Percentiles rank a stretch among this genome's conserved stretches.
These are phyloP conservation scores for Phoma sp. DNA, from an alignment of 2,329 filamentous ascomycete species.

Conservation along the genomic window DNA sequence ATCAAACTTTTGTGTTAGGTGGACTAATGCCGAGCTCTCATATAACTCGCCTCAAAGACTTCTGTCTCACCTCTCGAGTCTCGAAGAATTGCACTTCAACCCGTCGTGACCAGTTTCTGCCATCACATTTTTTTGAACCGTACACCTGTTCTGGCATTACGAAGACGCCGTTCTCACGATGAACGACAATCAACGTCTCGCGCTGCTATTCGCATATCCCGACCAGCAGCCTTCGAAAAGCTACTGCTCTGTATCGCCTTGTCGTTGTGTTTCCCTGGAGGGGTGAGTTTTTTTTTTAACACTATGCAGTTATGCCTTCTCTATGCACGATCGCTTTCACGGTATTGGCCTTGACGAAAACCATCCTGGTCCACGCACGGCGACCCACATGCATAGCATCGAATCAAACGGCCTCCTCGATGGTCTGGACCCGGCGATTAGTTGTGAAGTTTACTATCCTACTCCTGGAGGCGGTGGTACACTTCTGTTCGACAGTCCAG, in stretches of 20 bases:
- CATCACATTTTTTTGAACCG: background rate
- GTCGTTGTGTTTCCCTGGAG: background rate
- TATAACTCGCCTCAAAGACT: no score
- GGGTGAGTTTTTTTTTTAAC: constrained; percentile 17
- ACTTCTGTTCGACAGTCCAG: no score
- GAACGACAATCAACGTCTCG: background rate
- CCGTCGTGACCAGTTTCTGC: no score
- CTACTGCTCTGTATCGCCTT: background rate
- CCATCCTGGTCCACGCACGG: background rate
- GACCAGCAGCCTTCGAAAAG: background rate
- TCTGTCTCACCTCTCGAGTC: no score
- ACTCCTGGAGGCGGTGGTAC: no score
- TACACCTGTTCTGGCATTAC: background rate
- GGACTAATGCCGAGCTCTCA: no score
- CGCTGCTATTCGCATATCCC: background rate
- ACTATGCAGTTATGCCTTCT: constrained; percentile 17
- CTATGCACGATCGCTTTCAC: no score
- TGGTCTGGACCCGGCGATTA: background rate
- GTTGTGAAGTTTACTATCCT: no score
- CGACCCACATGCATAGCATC: background rate
- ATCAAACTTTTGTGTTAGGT: no score
- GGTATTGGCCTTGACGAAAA: background rate
- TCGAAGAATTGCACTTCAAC: no score
- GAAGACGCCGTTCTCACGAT: background rate
- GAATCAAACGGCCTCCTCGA: background rate